A percentile compares a stretch with the other conserved stretches of the same genome.
Conservation (phyloP, 2,329 filamentous ascomycete genomes). For the Colletotrichum eremochloae region DNA sequence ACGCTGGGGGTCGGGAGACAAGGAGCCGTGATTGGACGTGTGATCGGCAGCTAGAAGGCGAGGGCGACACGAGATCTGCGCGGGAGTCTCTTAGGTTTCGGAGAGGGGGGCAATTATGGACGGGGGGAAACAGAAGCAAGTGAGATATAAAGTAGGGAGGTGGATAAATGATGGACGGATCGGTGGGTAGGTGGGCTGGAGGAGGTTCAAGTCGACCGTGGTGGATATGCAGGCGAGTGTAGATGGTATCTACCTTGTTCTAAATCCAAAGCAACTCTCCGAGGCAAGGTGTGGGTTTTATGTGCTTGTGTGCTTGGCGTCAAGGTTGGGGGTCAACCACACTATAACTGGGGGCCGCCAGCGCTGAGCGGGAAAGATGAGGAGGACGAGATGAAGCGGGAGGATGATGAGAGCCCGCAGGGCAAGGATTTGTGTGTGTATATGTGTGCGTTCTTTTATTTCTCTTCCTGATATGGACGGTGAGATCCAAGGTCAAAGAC, state of each 20-base stretch:
- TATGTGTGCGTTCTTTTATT: not conserved
- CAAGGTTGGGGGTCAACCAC: conserved; percentile 34
- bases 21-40: conserved; percentile 31
- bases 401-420: not conserved
- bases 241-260: not conserved
- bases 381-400: conserved; percentile 8
- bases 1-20: conserved; percentile 12
- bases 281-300: conserved; percentile 1
- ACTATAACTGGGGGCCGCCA: conserved; percentile 37
- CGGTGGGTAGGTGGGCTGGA: conserved; percentile 39
- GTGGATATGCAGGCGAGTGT: conserved; percentile 20
- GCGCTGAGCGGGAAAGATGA: conserved; percentile 25
- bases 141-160: conserved; percentile 24
- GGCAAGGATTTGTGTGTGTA: not conserved
- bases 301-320: conserved; percentile 29
- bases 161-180: not conserved
- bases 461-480: not conserved
- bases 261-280: not conserved
- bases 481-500: not conserved
- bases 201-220: conserved; percentile 9
- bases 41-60: conserved; percentile 35
- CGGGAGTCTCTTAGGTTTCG: conserved; percentile 24
- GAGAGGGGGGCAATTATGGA: conserved; percentile 9
- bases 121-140: conserved; percentile 15
- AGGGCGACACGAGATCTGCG: conserved; percentile 33